Base-by-base conservation (phyloP, 495 filamentous ascomycete genomes). In the Apodospora peruviana region DNA sequence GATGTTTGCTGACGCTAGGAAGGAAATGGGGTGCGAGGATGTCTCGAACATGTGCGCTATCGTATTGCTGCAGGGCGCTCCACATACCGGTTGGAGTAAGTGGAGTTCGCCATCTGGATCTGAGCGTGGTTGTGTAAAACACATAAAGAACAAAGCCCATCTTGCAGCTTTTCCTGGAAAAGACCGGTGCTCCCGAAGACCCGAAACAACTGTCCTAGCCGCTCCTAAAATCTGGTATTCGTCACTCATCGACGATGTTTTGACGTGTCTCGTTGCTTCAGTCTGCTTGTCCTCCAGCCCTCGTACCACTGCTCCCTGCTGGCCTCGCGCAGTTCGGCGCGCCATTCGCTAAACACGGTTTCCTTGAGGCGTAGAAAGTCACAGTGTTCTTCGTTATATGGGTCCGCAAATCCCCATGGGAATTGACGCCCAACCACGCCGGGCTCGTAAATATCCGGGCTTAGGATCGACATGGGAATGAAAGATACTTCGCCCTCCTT, bases 221-320 rank as follows among this genome's bases (percentile, higher is more conserved):
- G n/a, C n/a, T n/a, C n/a, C n/a, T n/a, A n/a, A n/a, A n/a, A n/a
- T n/a, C n/a, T n/a, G n/a, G n/a, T n/a, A n/a, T 14, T 17, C 5
- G 18, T 19, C 8, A 16, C 35, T 60, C 46, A 64, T 47, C 57
- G 55, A 36, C 50, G 55, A 29, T 55, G 32, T 46, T 62, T 66
- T n/a, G 37, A 43, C 7, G 55, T 60, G 5, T 62, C 60, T 23
- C 61, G 65, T 20, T 72, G 69, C 64, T 78, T 79, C 48, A 81
- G 74, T 46, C 77, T 66, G 66, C 71, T 78, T 2, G 77, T 97
- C 69, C 93, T 81, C 93, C 93, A 98, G 55, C 88, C 83, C 67
- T 98, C 93, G 56, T 98, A 98, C 88, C 90, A 97, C 50, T 87
- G 74, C 69, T 95, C 90, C 43, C 89, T 80, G 67, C 90, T 95